These are phyloP conservation scores for Artomyces pyxidatus DNA, from an alignment of 768 basidiomycete species.

Conservation along the genomic window DNA sequence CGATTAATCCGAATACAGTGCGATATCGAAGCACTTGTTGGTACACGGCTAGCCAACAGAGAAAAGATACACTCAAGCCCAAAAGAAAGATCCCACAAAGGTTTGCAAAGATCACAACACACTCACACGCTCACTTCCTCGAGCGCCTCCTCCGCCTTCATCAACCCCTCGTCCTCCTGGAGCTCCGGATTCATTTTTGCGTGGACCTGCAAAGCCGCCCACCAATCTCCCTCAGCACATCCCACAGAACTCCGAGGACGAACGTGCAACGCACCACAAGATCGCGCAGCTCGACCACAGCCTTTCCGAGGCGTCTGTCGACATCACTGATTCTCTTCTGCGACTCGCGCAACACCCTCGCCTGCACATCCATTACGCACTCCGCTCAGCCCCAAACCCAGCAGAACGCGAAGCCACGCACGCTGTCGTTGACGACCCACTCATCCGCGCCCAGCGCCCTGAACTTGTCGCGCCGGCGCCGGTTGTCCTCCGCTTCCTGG, in stretches of 20 bases:
- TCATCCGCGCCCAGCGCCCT: constrained; percentile 49
- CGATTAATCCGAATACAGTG: too few species aligned
- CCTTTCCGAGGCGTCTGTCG: constrained; percentile 47
- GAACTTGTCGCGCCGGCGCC: constrained; percentile 52
- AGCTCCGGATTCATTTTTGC: constrained; percentile 36
- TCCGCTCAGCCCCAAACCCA: neutral
- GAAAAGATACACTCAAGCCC: too few species aligned
- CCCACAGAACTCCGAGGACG: too few species aligned
- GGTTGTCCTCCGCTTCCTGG: constrained; percentile 54
- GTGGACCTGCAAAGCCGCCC: too few species aligned
- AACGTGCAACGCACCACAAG: constrained; percentile 50
- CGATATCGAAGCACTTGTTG: too few species aligned
- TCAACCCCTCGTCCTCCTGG: constrained; percentile 25
- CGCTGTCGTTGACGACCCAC: constrained; percentile 73
- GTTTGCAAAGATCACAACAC: too few species aligned
- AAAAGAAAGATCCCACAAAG: too few species aligned
- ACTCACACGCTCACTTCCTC: constrained; percentile 36
- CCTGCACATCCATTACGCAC: neutral
- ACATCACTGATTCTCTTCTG: constrained; percentile 73
- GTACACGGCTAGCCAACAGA: too few species aligned
- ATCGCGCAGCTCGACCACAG: constrained; percentile 52
- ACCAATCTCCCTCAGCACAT: too few species aligned
- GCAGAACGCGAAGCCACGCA: constrained; percentile 28
- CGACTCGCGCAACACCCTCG: constrained; percentile 45
- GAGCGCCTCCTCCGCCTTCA: constrained; percentile 48